Percentiles rank a stretch among this genome's conserved stretches.
phyloP scores from a whole-genome alignment of 1,284 basidiomycete species.

The Sporisorium sorghi region DNA sequence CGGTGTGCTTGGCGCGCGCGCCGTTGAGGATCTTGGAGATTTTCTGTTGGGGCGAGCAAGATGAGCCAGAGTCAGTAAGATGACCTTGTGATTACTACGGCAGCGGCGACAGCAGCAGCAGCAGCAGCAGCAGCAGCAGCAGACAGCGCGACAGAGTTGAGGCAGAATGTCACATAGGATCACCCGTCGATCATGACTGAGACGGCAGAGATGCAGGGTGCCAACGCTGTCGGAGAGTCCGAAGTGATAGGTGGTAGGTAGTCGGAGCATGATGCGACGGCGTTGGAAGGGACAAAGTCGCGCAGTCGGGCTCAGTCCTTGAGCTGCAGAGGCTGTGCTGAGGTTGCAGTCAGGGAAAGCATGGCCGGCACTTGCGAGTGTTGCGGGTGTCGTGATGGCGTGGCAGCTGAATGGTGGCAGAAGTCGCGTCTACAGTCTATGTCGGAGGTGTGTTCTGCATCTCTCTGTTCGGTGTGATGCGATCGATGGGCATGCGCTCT shows the following conservation, averaged over 20 bases:
- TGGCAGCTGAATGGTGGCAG: background rate
- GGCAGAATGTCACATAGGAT: too few species aligned
- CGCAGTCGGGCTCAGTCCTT: background rate
- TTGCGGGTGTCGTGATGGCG: background rate
- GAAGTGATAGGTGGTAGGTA: background rate
- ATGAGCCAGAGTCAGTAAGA: conserved; percentile 10
- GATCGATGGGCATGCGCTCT: too few species aligned
- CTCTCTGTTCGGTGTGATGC: background rate
- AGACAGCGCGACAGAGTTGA: too few species aligned
- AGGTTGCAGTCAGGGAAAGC: background rate
- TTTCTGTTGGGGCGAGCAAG: conserved; percentile 72
- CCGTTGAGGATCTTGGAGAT: conserved; percentile 84
- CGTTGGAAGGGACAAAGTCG: background rate
- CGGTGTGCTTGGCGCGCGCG: conserved; percentile 88
- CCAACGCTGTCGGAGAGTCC: background rate
- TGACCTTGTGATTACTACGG: too few species aligned
- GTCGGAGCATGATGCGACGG: background rate
- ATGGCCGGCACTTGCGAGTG: background rate
- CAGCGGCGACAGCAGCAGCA: conserved; percentile 4
- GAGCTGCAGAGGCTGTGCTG: background rate
- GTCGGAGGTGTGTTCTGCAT: background rate
- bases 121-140: background rate
- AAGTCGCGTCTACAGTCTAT: background rate
- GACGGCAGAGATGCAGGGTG: background rate
- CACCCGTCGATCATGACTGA: too few species aligned